These are phyloP conservation scores for Oryza meyeriana DNA, from an alignment of 176 grass and related monocot genomes.

Conservation along the genomic window DNA sequence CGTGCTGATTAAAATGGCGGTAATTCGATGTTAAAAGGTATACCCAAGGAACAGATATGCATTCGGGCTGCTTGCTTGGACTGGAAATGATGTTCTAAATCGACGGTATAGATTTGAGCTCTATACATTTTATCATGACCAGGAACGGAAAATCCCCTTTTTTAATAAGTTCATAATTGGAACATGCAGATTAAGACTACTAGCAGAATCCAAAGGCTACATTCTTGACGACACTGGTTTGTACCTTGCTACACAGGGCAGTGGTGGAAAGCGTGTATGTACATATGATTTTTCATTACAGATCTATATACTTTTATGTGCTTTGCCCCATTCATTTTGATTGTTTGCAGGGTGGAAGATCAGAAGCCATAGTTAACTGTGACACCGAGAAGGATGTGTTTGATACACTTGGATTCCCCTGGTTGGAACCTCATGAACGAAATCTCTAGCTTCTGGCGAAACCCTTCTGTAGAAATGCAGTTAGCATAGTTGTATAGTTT, in stretches of 20 bases:
- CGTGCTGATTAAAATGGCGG: not conserved
- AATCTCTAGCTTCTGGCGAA: constrained; percentile 39
- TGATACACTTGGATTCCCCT: constrained; percentile 81
- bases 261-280: constrained; percentile 65
- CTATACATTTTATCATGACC: not conserved
- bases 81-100: constrained; percentile 96
- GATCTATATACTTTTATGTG: not conserved
- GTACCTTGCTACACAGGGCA: constrained; percentile 60
- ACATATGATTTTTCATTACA: not conserved
- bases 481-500: not conserved
- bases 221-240: constrained; percentile 82
- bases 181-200: constrained; percentile 66
- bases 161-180: not conserved
- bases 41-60: constrained; percentile 85
- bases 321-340: not conserved
- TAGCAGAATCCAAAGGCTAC: constrained; percentile 90
- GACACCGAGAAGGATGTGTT: constrained; percentile 85
- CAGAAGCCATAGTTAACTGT: constrained; percentile 60
- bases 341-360: constrained; percentile 54
- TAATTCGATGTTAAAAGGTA: constrained; percentile 42
- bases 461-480: not conserved
- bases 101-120: constrained; percentile 50
- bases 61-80: constrained; percentile 83
- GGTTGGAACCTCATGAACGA: constrained; percentile 76
- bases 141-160: not conserved